Conservation (phyloP, 139 green algal genomes). For the Zygnema circumcarinatum region DNA sequence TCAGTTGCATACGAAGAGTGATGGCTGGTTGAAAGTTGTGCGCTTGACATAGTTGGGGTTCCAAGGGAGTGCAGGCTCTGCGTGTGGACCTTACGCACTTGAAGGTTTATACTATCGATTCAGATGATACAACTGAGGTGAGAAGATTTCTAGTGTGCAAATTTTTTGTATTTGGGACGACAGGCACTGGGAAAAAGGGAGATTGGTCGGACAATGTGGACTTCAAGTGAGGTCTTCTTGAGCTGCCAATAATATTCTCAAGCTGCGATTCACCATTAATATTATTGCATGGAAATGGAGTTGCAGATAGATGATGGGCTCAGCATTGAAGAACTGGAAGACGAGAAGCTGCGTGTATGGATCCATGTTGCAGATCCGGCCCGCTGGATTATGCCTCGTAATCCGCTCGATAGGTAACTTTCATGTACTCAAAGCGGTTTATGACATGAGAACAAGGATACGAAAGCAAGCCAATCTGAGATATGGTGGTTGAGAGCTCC, state of each 20-base stretch:
- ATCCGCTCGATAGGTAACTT: constrained; percentile 67
- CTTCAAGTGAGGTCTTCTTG: too few relatives aligned
- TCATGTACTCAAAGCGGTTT: constrained; percentile 8
- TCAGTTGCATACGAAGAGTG: too few relatives aligned
- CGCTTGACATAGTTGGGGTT: too few relatives aligned
- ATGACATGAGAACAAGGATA: constrained; percentile 9
- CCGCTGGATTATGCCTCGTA: constrained; percentile 67
- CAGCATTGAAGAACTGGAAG: constrained; percentile 66
- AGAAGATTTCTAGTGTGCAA: constrained; percentile 10
- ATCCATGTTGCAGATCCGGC: constrained; percentile 90
- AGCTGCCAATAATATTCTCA: too few relatives aligned
- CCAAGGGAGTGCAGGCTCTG: constrained; percentile 37
- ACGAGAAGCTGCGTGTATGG: constrained; percentile 76
- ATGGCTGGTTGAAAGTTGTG: too few relatives aligned
- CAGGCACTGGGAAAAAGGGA: too few relatives aligned
- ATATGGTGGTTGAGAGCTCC: too few relatives aligned
- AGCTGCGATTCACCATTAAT: too few relatives aligned
- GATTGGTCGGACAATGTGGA: too few relatives aligned
- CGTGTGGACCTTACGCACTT: constrained; percentile 62
- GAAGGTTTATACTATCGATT: constrained; percentile 80
- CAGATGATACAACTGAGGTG: constrained; percentile 77
- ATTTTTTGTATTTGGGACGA: not conserved
- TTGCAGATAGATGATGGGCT: constrained; percentile 82
- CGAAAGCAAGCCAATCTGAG: constrained; percentile 5
- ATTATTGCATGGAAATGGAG: not conserved